phyloP scores from a whole-genome alignment of 2,329 filamentous ascomycete species.

The Calonectria montana region DNA sequence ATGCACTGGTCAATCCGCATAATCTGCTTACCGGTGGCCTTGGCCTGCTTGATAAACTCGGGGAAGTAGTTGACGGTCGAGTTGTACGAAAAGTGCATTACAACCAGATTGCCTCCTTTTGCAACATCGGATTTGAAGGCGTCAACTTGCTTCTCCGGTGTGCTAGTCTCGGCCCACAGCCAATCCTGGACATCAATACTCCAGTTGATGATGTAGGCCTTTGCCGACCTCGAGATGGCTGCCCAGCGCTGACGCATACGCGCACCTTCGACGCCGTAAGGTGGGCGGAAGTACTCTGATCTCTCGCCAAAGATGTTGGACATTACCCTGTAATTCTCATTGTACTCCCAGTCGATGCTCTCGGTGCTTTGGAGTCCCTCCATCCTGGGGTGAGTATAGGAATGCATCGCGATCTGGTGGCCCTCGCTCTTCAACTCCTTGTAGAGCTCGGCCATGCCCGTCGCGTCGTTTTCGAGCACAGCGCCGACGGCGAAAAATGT shows the following conservation, averaged over 20 bases:
- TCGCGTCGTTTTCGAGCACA: slow-evolving; percentile 67
- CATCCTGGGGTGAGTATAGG: slow-evolving; percentile 76
- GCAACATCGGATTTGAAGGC: slow-evolving; percentile 73
- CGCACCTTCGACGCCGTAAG: slow-evolving; percentile 75
- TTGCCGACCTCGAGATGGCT: slow-evolving; percentile 58
- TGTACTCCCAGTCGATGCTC: slow-evolving; percentile 72
- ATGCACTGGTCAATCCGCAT: slow-evolving; percentile 77
- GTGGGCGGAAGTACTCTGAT: slow-evolving; percentile 73
- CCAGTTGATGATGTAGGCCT: slow-evolving; percentile 74
- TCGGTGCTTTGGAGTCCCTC: slow-evolving; percentile 64
- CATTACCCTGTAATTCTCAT: slow-evolving; percentile 65
- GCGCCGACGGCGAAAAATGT: slow-evolving; percentile 79
- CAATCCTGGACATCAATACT: slow-evolving; percentile 79
- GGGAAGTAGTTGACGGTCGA: slow-evolving; percentile 72
- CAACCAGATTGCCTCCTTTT: slow-evolving; percentile 72
- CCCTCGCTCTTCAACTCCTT: slow-evolving; percentile 70
- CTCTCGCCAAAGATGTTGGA: slow-evolving; percentile 49
- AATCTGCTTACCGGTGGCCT: slow-evolving; percentile 70
- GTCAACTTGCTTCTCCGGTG: slow-evolving; percentile 74
- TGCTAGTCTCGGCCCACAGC: slow-evolving; percentile 71
- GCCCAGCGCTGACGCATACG: slow-evolving; percentile 73
- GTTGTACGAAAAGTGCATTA: slow-evolving; percentile 76
- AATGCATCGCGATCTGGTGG: slow-evolving; percentile 77
- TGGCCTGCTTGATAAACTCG: slow-evolving; percentile 74
- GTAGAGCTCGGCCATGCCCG: slow-evolving; percentile 73